A percentile compares a stretch with the other conserved stretches of the same genome.
Conservation (phyloP, 345 rosid genomes). For the Populus pruinosa region DNA sequence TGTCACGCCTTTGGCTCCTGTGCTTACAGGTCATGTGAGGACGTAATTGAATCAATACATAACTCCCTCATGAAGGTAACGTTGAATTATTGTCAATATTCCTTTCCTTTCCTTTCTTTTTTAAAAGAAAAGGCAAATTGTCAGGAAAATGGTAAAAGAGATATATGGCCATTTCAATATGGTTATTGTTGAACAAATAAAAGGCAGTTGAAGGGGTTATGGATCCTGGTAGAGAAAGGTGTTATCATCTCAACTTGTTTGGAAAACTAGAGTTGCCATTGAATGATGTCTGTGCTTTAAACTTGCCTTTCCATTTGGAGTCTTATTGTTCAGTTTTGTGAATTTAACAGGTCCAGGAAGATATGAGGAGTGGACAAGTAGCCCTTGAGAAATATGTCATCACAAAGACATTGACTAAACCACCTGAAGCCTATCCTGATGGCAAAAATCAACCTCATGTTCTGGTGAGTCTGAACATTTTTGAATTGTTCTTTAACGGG, state of each 20-base stretch:
- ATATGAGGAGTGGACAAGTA: conserved; percentile 89
- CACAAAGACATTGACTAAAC: conserved; percentile 90
- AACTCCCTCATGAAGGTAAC: conserved; percentile 75
- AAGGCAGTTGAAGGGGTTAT: not conserved
- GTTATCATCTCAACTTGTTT: not conserved
- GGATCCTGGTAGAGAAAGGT: not conserved
- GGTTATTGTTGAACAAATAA: not conserved
- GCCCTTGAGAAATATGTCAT: conserved; percentile 89
- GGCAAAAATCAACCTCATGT: conserved; percentile 95
- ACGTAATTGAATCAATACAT: conserved; percentile 86
- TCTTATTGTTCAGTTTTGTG: not conserved
- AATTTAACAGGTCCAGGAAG: conserved; percentile 73
- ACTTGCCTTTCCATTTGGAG: not conserved
- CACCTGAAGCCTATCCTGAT: conserved; percentile 94
- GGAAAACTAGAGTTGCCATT: not conserved
- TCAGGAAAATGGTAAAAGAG: not conserved
- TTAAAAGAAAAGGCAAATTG: not conserved
- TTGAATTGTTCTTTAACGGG: not conserved
- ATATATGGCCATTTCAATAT: not conserved
- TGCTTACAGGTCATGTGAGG: conserved; percentile 80
- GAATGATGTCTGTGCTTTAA: not conserved
- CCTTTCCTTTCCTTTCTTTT: no score
- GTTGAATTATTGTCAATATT: not conserved
- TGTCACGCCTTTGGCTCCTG: conserved; percentile 12
- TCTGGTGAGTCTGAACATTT: conserved; percentile 47